Evolutionary conservation across 1,284 basidiomycete species (phyloP).

Genomic region (Ganoderma sinense): DNA sequence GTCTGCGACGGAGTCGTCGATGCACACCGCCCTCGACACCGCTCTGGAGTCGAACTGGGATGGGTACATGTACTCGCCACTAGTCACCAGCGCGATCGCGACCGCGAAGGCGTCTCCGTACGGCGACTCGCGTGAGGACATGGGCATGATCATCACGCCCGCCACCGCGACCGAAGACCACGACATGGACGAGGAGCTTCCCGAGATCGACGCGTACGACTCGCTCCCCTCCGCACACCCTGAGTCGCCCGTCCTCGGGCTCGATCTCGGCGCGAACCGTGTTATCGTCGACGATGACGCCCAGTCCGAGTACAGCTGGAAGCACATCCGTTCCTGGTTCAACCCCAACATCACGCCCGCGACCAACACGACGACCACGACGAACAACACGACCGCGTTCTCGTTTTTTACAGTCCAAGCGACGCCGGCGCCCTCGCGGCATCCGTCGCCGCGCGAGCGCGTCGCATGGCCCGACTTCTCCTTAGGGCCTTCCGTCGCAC

Average conservation of each 20-base stretch:
- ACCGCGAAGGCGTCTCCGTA: slow-evolving; percentile 36
- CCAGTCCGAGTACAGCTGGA: slow-evolving; percentile 33
- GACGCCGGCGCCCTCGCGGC: slow-evolving; percentile 32
- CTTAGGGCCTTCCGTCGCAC: slow-evolving; percentile 26
- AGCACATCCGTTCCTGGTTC: slow-evolving; percentile 30
- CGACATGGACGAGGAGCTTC: slow-evolving; percentile 37
- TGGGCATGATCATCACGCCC: slow-evolving; percentile 37
- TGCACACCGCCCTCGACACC: slow-evolving; percentile 80
- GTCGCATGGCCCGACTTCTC: slow-evolving; percentile 31
- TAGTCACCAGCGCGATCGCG: slow-evolving; percentile 32
- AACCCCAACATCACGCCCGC: slow-evolving; percentile 31
- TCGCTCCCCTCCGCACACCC: slow-evolving; percentile 29
- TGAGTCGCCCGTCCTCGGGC: slow-evolving; percentile 38
- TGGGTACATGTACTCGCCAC: slow-evolving; percentile 36
- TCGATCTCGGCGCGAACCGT: slow-evolving; percentile 27
- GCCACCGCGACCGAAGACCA: slow-evolving; percentile 36
- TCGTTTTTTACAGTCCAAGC: slow-evolving; percentile 38
- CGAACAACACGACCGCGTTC: slow-evolving; percentile 32
- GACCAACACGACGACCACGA: slow-evolving; percentile 18
- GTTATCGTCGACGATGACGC: slow-evolving; percentile 15
- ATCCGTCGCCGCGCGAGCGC: slow-evolving; percentile 25
- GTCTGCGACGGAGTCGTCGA: slow-evolving; percentile 64
- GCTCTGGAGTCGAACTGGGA: slow-evolving; percentile 58
- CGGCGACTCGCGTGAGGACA: slow-evolving; percentile 31
- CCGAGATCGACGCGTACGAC: slow-evolving; percentile 35